phyloP scores from a whole-genome alignment of 2,329 filamentous ascomycete genomes.

The Epichloe hybrida region DNA sequence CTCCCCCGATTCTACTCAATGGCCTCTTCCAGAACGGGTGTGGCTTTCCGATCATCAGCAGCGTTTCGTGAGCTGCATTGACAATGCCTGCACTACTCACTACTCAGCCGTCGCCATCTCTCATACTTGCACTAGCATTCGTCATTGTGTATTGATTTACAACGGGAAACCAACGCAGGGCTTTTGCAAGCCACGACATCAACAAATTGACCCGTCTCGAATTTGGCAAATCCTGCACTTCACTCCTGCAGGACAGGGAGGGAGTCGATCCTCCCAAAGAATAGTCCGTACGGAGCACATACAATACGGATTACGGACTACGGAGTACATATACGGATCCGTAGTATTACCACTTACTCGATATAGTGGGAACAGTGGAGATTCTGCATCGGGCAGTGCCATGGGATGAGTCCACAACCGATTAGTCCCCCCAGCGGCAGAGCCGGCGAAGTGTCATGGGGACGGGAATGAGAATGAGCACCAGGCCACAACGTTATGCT shows the following conservation, averaged over 20 bases:
- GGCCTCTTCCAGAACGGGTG: not conserved
- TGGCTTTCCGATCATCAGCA: not conserved
- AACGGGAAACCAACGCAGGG: too few relatives aligned
- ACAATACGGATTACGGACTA: too few relatives aligned
- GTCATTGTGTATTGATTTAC: too few relatives aligned
- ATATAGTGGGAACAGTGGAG: not conserved
- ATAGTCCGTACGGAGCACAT: too few relatives aligned
- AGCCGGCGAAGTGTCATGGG: not conserved
- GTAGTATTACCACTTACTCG: too few relatives aligned
- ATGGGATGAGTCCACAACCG: not conserved
- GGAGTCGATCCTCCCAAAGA: too few relatives aligned
- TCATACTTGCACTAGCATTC: not conserved
- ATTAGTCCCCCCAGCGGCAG: too few relatives aligned
- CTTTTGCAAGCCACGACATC: too few relatives aligned
- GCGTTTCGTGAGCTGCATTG: not conserved
- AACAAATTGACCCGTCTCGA: too few relatives aligned
- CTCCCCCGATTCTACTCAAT: not conserved
- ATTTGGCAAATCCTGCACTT: too few relatives aligned
- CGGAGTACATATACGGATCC: too few relatives aligned
- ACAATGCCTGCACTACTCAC: not conserved
- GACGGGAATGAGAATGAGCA: slow-evolving; percentile 3
- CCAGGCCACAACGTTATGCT: slow-evolving; percentile 12
- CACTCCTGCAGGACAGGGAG: too few relatives aligned
- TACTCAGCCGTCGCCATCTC: not conserved
- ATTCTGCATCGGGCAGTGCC: not conserved